phyloP scores from a whole-genome alignment of 78 protist genomes.

The Polysphondylium violaceum region DNA sequence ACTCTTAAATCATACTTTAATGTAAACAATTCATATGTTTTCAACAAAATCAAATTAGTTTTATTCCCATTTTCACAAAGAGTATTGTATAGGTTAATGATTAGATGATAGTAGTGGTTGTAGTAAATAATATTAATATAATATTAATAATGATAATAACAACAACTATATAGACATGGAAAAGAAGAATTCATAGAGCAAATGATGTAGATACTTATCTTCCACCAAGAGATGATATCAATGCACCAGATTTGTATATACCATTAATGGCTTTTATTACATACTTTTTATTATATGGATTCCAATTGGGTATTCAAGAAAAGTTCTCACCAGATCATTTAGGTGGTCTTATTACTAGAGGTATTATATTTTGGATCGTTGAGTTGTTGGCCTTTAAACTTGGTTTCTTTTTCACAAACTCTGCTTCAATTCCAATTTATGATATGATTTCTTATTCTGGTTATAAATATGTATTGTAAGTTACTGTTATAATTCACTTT shows the following conservation, averaged over 20 bases:
- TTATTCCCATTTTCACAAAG: slow-evolving; percentile 85
- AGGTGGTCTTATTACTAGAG: slow-evolving; percentile 64
- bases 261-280: slow-evolving; percentile 93
- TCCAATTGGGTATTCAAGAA: slow-evolving; percentile 64
- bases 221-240: slow-evolving; percentile 89
- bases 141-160: no score
- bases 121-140: no score
- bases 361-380: slow-evolving; percentile 46
- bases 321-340: slow-evolving; percentile 83
- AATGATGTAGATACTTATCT: slow-evolving; percentile 59
- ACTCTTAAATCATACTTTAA: slow-evolving; percentile 84
- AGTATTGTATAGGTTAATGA: slow-evolving; percentile 1
- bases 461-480: slow-evolving; percentile 87
- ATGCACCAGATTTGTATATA: slow-evolving; percentile 93
- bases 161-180: slow-evolving; percentile 81
- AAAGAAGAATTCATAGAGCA: slow-evolving; percentile 58
- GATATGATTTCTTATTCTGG: slow-evolving; percentile 82
- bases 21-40: slow-evolving; percentile 88
- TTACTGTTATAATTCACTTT: not conserved
- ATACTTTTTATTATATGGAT: slow-evolving; percentile 84
- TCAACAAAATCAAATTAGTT: slow-evolving; percentile 83
- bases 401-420: slow-evolving; percentile 77
- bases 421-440: slow-evolving; percentile 68
- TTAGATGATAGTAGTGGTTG: no score
- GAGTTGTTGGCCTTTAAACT: slow-evolving; percentile 69